These are phyloP conservation scores for Cryphonectria radicalis DNA, from an alignment of 2,329 filamentous ascomycete species.

Conservation along the genomic window DNA sequence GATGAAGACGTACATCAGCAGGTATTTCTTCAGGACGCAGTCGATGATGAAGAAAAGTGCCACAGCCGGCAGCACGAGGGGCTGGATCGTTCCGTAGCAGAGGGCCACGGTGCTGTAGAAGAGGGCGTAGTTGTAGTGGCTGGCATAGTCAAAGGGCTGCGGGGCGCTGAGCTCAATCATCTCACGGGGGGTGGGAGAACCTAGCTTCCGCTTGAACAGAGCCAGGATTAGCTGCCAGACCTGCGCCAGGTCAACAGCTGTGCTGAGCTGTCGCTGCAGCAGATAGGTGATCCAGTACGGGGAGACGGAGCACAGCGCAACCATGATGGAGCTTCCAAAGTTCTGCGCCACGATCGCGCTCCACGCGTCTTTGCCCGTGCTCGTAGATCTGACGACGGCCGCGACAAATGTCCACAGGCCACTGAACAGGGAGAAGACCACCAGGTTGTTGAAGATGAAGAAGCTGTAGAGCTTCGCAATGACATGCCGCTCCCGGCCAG, in stretches of 20 bases:
- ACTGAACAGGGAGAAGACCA: slow-evolving; percentile 92
- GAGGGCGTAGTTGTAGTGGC: slow-evolving; percentile 97
- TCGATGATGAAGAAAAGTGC: slow-evolving; percentile 90
- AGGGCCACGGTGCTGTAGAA: slow-evolving; percentile 92
- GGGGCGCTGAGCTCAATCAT: slow-evolving; percentile 92
- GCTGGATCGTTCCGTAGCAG: slow-evolving; percentile 83
- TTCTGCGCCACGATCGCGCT: slow-evolving; percentile 67
- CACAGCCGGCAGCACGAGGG: slow-evolving; percentile 81
- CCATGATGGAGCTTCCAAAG: slow-evolving; percentile 67
- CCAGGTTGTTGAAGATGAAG: slow-evolving; percentile 95
- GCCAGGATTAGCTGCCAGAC: slow-evolving; percentile 82
- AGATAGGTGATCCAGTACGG: slow-evolving; percentile 95
- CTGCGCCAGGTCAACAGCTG: slow-evolving; percentile 92
- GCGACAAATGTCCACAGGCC: slow-evolving; percentile 76
- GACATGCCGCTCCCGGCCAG: slow-evolving; percentile 88
- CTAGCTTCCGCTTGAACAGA: slow-evolving; percentile 83
- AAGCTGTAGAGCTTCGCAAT: slow-evolving; percentile 90
- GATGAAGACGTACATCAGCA: slow-evolving; percentile 90
- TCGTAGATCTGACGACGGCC: slow-evolving; percentile 63
- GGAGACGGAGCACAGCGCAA: slow-evolving; percentile 79
- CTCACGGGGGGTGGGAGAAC: slow-evolving; percentile 85
- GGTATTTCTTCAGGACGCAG: slow-evolving; percentile 90
- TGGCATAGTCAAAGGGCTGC: slow-evolving; percentile 90
- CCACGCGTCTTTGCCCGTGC: slow-evolving; percentile 65
- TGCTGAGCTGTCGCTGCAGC: slow-evolving; percentile 88